These are phyloP conservation scores for Suillus clintonianus DNA, from an alignment of 768 basidiomycete species.

Conservation along the genomic window DNA sequence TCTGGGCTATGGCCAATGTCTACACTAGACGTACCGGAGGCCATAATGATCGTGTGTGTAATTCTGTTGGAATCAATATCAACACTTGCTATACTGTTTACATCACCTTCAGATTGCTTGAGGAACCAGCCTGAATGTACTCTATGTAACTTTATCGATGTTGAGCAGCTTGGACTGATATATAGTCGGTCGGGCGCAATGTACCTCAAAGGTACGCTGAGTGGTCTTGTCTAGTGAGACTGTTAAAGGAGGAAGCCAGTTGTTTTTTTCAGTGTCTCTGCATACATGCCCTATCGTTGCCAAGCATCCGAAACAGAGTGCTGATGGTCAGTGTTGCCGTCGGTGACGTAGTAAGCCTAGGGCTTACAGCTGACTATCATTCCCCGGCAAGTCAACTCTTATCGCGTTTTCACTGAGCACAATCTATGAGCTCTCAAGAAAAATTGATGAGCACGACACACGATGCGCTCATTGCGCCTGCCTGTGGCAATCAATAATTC, in stretches of 20 bases:
- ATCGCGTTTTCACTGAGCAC: too few species aligned
- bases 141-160: neutral
- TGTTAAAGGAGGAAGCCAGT: neutral
- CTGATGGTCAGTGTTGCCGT: too few species aligned
- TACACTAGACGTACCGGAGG: neutral
- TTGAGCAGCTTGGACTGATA: too few species aligned
- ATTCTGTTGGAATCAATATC: neutral
- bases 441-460: neutral
- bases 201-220: neutral
- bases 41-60: neutral
- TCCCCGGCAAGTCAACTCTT: neutral
- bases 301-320: too few species aligned
- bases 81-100: neutral
- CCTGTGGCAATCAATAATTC: neutral
- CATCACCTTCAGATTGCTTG: neutral
- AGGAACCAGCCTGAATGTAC: neutral
- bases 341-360: too few species aligned
- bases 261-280: neutral
- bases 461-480: too few species aligned
- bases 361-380: neutral
- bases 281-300: neutral
- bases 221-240: neutral
- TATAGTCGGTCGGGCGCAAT: neutral
- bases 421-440: neutral
- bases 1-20: neutral